These are phyloP conservation scores for Mortierella sp. DNA, from an alignment of 371 early-diverging fungal genomes.

Conservation along the genomic window DNA sequence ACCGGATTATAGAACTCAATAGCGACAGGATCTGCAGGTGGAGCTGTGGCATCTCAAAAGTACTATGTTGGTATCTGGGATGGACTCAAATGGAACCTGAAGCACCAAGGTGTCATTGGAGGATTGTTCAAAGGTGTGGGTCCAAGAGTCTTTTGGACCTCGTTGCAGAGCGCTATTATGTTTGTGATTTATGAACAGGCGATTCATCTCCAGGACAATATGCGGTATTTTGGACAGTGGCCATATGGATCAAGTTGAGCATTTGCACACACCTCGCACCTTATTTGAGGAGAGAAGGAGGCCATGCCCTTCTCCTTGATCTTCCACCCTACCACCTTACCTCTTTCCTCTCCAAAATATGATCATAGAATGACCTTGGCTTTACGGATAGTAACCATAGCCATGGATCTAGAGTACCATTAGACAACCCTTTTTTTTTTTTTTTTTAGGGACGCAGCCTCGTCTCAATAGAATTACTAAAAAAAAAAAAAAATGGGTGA, in stretches of 20 bases:
- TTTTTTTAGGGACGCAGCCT: neutral
- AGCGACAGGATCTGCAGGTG: neutral
- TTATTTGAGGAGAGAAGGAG: neutral
- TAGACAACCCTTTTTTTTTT: neutral
- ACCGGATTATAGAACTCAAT: neutral
- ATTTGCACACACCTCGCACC: neutral
- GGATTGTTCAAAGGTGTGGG: constrained; percentile 70
- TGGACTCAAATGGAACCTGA: constrained; percentile 66
- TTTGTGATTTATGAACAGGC: constrained; percentile 71
- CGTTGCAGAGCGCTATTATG: constrained; percentile 68
- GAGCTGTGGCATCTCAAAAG: constrained; percentile 20
- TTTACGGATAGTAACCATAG: too few species aligned
- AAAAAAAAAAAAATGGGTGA: neutral
- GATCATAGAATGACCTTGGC: too few species aligned
- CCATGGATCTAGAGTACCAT: too few species aligned
- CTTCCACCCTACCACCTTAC: neutral
- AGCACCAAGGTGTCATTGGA: constrained; percentile 58
- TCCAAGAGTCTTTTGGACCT: constrained; percentile 69
- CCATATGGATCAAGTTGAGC: constrained; percentile 4
- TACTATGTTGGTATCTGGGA: constrained; percentile 67
- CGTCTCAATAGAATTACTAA: neutral
- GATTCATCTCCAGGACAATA: constrained; percentile 26
- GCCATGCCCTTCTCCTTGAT: too few species aligned
- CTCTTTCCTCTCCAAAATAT: neutral
- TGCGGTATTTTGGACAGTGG: constrained; percentile 13